phyloP scores from a whole-genome alignment of 352 stramenopile species.

The Phytophthora ramorum region DNA sequence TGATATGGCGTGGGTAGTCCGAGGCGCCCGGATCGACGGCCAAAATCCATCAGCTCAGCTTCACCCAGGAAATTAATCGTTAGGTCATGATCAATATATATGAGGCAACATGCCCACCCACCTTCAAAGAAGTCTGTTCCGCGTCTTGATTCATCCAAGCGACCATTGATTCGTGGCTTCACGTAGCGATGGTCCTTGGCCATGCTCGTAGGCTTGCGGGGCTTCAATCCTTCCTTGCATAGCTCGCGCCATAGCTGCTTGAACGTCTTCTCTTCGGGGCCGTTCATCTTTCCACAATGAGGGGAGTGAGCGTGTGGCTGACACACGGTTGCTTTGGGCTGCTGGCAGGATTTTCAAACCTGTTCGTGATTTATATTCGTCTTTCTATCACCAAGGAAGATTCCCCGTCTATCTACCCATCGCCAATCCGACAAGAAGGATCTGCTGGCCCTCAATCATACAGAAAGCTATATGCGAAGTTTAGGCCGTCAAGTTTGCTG shows the following conservation, averaged over 20 bases:
- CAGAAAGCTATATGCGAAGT: conserved; percentile 16
- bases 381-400: conserved; percentile 5
- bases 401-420: conserved; percentile 11
- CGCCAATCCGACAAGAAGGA: conserved; percentile 4
- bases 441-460: conserved; percentile 4
- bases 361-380: conserved; percentile 13
- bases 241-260: conserved; percentile 20
- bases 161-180: conserved; percentile 4
- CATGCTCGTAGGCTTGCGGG: conserved; percentile 4
- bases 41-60: too few species aligned
- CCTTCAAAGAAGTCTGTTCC: conserved; percentile 7
- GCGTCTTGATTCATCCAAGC: conserved; percentile 8
- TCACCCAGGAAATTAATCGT: too few species aligned
- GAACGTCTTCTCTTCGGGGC: conserved; percentile 14
- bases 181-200: conserved; percentile 9
- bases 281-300: too few species aligned
- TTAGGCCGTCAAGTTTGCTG: conserved; percentile 10
- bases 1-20: too few species aligned
- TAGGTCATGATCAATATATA: too few species aligned
- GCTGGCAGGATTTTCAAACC: conserved; percentile 24
- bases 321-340: conserved; percentile 8
- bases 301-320: conserved; percentile 1
- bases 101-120: too few species aligned
- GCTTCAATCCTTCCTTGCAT: conserved; percentile 4
- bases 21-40: too few species aligned